phyloP scores from a whole-genome alignment of 2,329 filamentous ascomycete genomes.

The Corniculantispora saksenae region DNA sequence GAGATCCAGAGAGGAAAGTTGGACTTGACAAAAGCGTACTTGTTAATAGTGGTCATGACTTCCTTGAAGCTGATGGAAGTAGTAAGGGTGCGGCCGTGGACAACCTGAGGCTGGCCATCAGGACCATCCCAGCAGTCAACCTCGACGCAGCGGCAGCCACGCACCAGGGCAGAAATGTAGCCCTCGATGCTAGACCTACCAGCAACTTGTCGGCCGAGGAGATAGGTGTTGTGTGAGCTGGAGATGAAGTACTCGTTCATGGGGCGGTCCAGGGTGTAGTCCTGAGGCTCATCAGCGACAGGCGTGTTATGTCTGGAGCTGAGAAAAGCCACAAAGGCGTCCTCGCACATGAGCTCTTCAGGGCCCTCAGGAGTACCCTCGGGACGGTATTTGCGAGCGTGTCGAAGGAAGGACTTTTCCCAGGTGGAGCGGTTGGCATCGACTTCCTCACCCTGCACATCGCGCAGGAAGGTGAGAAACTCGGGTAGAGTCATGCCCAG shows the following conservation, averaged over 20 bases:
- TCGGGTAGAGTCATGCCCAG: constrained; percentile 68
- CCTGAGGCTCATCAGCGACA: constrained; percentile 59
- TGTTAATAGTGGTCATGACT: constrained; percentile 89
- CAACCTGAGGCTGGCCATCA: constrained; percentile 84
- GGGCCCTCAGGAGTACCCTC: constrained; percentile 47
- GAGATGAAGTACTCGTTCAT: constrained; percentile 98
- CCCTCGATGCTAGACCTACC: constrained; percentile 92
- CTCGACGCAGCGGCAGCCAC: constrained; percentile 92
- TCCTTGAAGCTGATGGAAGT: constrained; percentile 87
- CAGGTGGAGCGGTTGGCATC: constrained; percentile 65
- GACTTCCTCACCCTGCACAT: constrained; percentile 75
- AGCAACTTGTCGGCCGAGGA: constrained; percentile 85
- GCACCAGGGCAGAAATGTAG: constrained; percentile 85
- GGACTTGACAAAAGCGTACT: constrained; percentile 89
- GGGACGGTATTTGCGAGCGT: constrained; percentile 59
- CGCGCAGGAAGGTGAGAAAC: constrained; percentile 74
- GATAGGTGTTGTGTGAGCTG: constrained; percentile 97
- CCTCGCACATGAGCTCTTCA: constrained; percentile 65
- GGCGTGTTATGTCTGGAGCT: constrained; percentile 73
- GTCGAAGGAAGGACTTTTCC: constrained; percentile 71
- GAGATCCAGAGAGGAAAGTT: constrained; percentile 90
- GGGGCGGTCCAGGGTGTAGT: constrained; percentile 73
- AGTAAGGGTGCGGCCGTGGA: constrained; percentile 87
- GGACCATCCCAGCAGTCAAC: constrained; percentile 97
- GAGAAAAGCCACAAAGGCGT: constrained; percentile 76